Evolutionary conservation across 805 yeast species (phyloP).

Genomic region (Yarrowia yakushimensis): DNA sequence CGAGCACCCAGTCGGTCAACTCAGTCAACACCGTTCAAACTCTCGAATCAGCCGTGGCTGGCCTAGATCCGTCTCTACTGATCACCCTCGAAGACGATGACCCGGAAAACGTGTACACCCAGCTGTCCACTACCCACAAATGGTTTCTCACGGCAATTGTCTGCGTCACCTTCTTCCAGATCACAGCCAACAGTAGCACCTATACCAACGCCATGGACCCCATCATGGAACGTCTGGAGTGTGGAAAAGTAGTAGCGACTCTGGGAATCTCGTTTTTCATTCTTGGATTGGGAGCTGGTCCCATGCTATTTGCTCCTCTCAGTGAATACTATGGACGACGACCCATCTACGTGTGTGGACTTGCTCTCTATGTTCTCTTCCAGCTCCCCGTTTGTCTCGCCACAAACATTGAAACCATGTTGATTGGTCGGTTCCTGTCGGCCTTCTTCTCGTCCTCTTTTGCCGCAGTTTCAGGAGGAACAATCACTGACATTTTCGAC

Average conservation of each 20-base stretch:
- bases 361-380: conserved; percentile 35
- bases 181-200: conserved; percentile 9
- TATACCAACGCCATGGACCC: conserved; percentile 26
- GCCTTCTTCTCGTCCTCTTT: conserved; percentile 68
- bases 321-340: conserved; percentile 54
- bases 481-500: conserved; percentile 57
- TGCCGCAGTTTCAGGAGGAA: conserved; percentile 66
- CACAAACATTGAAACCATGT: conserved; percentile 52
- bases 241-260: conserved; percentile 47
- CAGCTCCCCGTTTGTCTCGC: conserved; percentile 26
- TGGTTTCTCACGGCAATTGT: conserved; percentile 20
- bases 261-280: conserved; percentile 58
- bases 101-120: conserved; percentile 22
- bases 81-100: conserved; percentile 12
- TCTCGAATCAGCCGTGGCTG: not conserved
- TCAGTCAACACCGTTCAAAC: not conserved
- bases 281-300: conserved; percentile 66
- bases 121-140: conserved; percentile 7
- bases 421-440: conserved; percentile 55
- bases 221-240: conserved; percentile 42
- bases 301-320: conserved; percentile 60
- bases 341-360: conserved; percentile 29
- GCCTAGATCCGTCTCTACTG: not conserved
- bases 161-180: conserved; percentile 6
- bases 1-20: not conserved